phyloP scores from a whole-genome alignment of 1,284 basidiomycete species.

The Cutaneotrichosporon cutaneum region DNA sequence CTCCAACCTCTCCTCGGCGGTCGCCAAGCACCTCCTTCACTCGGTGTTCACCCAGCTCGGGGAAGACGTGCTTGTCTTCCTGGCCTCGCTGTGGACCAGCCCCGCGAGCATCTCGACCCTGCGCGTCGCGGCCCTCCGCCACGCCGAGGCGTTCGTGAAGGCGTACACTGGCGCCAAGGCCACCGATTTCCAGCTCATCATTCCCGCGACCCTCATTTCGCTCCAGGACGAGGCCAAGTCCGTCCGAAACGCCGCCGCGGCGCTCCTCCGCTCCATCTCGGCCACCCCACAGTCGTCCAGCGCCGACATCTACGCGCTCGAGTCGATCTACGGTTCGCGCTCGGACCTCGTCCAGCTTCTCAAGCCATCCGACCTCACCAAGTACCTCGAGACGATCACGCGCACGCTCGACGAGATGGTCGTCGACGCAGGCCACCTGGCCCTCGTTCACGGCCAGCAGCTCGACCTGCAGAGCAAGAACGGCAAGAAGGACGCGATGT shows the following conservation, averaged over 20 bases:
- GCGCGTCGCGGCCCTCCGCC: conserved; percentile 73
- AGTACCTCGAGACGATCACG: conserved; percentile 64
- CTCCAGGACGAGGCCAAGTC: conserved; percentile 59
- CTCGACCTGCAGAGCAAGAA: conserved; percentile 50
- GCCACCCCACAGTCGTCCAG: conserved; percentile 41
- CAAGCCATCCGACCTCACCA: conserved; percentile 67
- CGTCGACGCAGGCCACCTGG: conserved; percentile 67
- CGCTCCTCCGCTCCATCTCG: conserved; percentile 55
- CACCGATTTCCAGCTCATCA: conserved; percentile 76
- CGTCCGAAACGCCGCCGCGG: conserved; percentile 66
- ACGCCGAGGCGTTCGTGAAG: conserved; percentile 63
- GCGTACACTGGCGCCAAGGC: conserved; percentile 50
- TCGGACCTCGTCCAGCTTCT: conserved; percentile 75
- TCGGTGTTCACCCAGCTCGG: conserved; percentile 67
- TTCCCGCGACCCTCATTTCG: conserved; percentile 73
- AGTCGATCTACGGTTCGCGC: conserved; percentile 71
- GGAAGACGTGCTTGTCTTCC: conserved; percentile 74
- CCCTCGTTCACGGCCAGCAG: conserved; percentile 58
- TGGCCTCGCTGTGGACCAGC: conserved; percentile 66
- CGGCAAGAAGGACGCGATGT: conserved; percentile 66
- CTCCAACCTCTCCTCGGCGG: conserved; percentile 52
- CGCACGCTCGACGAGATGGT: conserved; percentile 63
- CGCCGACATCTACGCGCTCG: conserved; percentile 71
- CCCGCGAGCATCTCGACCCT: conserved; percentile 34
- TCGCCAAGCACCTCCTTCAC: conserved; percentile 63